Evolutionary conservation across 148 eudicot species (phyloP).

Genomic region (Arbutus unedo): DNA sequence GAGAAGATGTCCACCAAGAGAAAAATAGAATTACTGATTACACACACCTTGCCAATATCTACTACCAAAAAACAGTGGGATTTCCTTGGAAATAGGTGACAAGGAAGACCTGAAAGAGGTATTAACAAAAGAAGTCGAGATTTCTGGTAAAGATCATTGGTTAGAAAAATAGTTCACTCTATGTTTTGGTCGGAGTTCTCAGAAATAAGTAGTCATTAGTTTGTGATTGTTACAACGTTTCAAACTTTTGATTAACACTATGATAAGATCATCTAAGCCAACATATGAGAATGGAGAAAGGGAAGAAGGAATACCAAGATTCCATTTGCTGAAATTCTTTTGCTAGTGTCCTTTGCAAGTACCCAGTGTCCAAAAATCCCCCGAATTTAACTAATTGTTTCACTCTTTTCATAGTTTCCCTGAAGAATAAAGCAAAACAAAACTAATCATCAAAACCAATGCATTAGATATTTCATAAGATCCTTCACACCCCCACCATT

Average conservation of each 20-base stretch:
- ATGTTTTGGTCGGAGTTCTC: neutral
- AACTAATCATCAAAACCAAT: neutral
- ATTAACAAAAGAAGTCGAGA: neutral
- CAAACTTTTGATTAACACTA: neutral
- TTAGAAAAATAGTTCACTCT: neutral
- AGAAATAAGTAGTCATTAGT: neutral
- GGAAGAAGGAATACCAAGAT: slow-evolving; percentile 50
- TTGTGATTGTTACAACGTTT: neutral
- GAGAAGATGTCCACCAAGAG: neutral
- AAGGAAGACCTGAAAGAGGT: too few species aligned
- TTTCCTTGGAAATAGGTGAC: neutral
- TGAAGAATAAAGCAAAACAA: slow-evolving; percentile 19
- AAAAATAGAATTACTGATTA: neutral
- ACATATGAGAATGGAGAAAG: neutral
- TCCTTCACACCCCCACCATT: neutral
- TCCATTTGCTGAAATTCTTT: slow-evolving; percentile 84
- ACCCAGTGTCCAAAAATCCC: slow-evolving; percentile 74
- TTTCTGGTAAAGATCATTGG: neutral
- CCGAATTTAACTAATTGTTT: slow-evolving; percentile 75
- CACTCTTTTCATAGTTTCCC: slow-evolving; percentile 58
- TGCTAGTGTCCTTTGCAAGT: slow-evolving; percentile 74
- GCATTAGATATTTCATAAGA: neutral
- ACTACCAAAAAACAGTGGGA: neutral
- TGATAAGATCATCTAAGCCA: neutral
- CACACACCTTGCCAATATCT: neutral